Base-by-base conservation (phyloP, 2,329 filamentous ascomycete genomes). In the Thielaviopsis ethacetica region DNA sequence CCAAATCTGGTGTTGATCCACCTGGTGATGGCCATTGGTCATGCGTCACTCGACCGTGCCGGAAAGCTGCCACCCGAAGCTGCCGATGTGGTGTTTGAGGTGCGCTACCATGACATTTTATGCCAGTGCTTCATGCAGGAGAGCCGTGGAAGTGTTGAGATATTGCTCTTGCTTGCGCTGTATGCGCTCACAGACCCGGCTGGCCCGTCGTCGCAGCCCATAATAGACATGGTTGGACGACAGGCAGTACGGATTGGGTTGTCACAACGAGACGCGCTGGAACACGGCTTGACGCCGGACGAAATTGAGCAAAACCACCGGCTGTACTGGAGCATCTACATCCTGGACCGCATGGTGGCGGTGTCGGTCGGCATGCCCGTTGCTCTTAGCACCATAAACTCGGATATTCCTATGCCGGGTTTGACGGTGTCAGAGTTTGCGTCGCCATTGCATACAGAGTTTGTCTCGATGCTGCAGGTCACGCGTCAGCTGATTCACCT, bases 361-460 rank as follows among this genome's bases (percentile, higher is more conserved):
- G 66, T 69, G 1, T 73, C 71, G 0, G 67, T 70, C 3, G 73
- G 73, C 2, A 64, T 74, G 10, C 71, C 72, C 0, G 67, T 68
- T 2, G 70, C 71, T 1, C 66, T 76, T 9, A 67, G 65, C 1
- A 71, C 74, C 61, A 69, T 71, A 17, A 69, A 71, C 49, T 66
- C 69, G 30, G 69, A 70, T 56, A 68, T 75, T 1, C 72, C 73
- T 0, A 66, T 76, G 5, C 73, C 73, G 1, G 68, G 72, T 1
- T 67, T 76, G 6, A 74, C 73, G 0, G 65, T 75, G n/a, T 70
- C 74, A 30, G 73, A 76, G 63, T 75, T 74, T 62, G 71, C 71
- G 2, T 71, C 70, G 6, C 57, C 69, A 1, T 71, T 73, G 17
- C 65, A 71, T 9, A 64, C 67, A 17, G 64, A 70, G 1, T 71